Evolutionary conservation across 495 filamentous ascomycete species (phyloP).

Genomic region (Penicillium mononematosum): DNA sequence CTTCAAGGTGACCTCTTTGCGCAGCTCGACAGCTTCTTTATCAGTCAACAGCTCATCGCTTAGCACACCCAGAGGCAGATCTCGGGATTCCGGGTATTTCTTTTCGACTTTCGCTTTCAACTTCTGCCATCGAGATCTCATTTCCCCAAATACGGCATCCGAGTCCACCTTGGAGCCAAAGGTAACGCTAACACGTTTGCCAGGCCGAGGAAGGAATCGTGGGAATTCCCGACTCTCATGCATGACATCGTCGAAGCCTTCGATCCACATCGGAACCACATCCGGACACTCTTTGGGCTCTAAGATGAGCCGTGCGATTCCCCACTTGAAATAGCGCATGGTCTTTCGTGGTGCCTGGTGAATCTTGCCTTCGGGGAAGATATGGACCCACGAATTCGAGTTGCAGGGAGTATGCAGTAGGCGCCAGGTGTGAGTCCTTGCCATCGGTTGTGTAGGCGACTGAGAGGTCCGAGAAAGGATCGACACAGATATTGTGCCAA

Average conservation of each 20-base stretch:
- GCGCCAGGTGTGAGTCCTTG: conserved; percentile 55
- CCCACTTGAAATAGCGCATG: conserved; percentile 98
- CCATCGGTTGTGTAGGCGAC: conserved; percentile 52
- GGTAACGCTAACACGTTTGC: conserved; percentile 68
- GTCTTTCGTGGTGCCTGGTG: conserved; percentile 78
- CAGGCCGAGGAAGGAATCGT: conserved; percentile 74
- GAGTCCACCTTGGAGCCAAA: conserved; percentile 59
- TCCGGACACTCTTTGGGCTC: conserved; percentile 80
- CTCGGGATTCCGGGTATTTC: conserved; percentile 28
- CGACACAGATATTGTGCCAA: conserved; percentile 44
- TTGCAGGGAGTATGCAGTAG: conserved; percentile 58
- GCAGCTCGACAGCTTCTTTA: conserved; percentile 69
- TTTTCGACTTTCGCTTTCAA: conserved; percentile 52
- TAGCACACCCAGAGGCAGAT: conserved; percentile 57
- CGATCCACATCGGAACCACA: conserved; percentile 90
- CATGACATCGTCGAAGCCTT: conserved; percentile 84
- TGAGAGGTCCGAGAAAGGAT: conserved; percentile 48
- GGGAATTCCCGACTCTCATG: conserved; percentile 74
- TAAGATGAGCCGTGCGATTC: conserved; percentile 81
- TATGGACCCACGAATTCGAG: conserved; percentile 80
- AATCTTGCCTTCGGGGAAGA: conserved; percentile 92
- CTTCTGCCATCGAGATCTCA: conserved; percentile 65
- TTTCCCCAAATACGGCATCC: conserved; percentile 58
- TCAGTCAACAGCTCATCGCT: conserved; percentile 68
- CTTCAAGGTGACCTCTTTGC: conserved; percentile 76